A percentile compares a stretch with the other conserved stretches of the same genome.
phyloP scores from a whole-genome alignment of 305 asterid species.

The Coffea humblotiana region DNA sequence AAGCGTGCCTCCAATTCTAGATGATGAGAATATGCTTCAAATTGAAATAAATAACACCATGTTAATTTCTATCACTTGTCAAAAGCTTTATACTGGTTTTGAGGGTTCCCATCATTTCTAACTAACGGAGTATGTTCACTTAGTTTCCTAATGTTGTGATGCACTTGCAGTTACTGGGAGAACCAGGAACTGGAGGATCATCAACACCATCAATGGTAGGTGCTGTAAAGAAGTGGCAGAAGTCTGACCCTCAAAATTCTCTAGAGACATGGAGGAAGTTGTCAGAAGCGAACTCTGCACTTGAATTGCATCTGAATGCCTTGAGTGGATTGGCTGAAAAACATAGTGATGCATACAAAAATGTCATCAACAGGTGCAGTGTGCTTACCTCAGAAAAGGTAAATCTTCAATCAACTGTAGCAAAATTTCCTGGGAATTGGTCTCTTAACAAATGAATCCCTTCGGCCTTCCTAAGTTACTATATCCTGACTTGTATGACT shows the following conservation, averaged over 20 bases:
- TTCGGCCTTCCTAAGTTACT: neutral
- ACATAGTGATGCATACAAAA: slow-evolving; percentile 48
- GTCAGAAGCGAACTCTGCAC: slow-evolving; percentile 70
- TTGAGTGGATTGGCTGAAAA: slow-evolving; percentile 65
- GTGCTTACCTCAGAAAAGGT: slow-evolving; percentile 67
- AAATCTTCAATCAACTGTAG: slow-evolving; percentile 10
- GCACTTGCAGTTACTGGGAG: slow-evolving; percentile 80
- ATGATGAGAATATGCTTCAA: neutral
- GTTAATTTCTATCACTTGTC: neutral
- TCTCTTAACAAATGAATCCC: neutral
- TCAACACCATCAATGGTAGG: slow-evolving; percentile 98
- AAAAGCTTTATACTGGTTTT: neutral
- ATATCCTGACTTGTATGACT: neutral
- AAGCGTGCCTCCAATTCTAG: neutral
- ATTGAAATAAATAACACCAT: neutral
- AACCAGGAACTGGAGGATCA: slow-evolving; percentile 97
- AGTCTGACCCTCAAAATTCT: slow-evolving; percentile 71
- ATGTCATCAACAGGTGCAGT: slow-evolving; percentile 66
- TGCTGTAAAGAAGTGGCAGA: slow-evolving; percentile 97
- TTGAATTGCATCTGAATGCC: slow-evolving; percentile 69
- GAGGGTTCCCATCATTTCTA: neutral
- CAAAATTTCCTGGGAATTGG: neutral
- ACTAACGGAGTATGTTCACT: slow-evolving; percentile 10
- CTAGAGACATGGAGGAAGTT: slow-evolving; percentile 74
- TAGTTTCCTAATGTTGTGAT: slow-evolving; percentile 28